phyloP scores from a whole-genome alignment of 345 rosid species.

The Populus simonii region DNA sequence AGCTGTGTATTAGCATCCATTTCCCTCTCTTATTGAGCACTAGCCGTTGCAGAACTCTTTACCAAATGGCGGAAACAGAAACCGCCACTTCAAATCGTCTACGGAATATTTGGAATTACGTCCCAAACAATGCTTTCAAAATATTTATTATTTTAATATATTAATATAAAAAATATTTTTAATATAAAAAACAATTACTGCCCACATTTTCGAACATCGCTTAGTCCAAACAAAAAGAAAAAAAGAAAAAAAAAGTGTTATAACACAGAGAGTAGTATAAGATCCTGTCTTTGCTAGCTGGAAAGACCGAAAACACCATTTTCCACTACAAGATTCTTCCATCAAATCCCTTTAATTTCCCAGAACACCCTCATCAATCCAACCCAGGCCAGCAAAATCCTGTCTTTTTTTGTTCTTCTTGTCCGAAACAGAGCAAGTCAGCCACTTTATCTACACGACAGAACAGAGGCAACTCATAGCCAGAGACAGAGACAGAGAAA shows the following conservation, averaged over 20 bases:
- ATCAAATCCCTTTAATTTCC: background rate
- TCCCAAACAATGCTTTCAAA: too few relatives aligned
- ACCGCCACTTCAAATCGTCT: background rate
- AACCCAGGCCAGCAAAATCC: background rate
- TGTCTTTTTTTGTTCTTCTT: too few relatives aligned
- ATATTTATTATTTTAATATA: too few relatives aligned
- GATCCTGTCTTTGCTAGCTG: background rate
- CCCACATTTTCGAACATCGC: too few relatives aligned
- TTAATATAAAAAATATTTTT: too few relatives aligned
- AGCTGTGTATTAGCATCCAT: background rate
- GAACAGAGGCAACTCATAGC: background rate
- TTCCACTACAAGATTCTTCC: background rate
- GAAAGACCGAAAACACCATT: background rate
- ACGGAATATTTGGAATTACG: too few relatives aligned
- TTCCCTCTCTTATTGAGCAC: background rate
- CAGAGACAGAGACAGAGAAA: background rate
- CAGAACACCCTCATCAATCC: background rate
- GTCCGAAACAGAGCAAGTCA: background rate
- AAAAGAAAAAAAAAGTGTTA: too few relatives aligned
- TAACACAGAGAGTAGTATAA: background rate
- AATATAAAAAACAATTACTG: too few relatives aligned
- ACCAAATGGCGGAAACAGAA: background rate
- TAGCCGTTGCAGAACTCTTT: background rate
- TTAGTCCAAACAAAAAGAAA: too few relatives aligned
- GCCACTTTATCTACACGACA: background rate